Base-by-base conservation (phyloP, 139 green algal species). In the Tetradesmus lagerheimii region DNA sequence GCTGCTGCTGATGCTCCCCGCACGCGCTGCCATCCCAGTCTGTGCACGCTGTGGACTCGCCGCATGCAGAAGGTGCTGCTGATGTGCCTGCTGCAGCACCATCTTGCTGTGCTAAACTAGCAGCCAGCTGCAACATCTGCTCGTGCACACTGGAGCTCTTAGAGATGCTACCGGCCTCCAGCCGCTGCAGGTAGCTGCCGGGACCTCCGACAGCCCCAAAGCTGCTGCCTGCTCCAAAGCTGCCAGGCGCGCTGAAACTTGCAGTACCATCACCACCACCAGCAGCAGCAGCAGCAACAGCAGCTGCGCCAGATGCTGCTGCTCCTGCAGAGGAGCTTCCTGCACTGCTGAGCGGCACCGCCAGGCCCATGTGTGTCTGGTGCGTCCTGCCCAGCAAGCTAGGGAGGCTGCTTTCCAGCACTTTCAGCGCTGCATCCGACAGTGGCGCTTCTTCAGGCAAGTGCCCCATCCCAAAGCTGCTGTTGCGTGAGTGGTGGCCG, bases 311-410 rank as follows among this genome's bases (percentile, higher is more conserved):
- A 67, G 43, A n/a, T 20, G 31, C 67, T 23, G 29, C 5, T 0
- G n/a, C n/a, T 23, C 3, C 67, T 41, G 64, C 9, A 15, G 76
- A 50, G 76, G 76, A 50, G 25, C 20, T 67, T 27, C 15, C 74
- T 25, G 77, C 53, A 27, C 47, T 35, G 50, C 50, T 85, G 41
- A 91, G 87, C 2, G 87, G 87, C 9, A 57, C 57, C 12, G 87
- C 87, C 23, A 91, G 27, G 43, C 87, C 87, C 1, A 91, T 87
- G 39, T 67, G 50, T 11, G 57, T 91, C 31, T 81, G 78, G 76
- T 90, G 86, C 0, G 86, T 86, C 5, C 86, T 31, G 15, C 50
- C 75, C 35, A 85, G 39, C 86, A 80, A 31, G n/a, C 25, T 29
- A 18, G 86, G 86, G 37, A 90, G 27, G 45, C 76, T 77, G 76